Percentiles rank a stretch among this genome's conserved stretches.
Conservation (phyloP, 805 yeast species). For the Candida mattraensis region DNA sequence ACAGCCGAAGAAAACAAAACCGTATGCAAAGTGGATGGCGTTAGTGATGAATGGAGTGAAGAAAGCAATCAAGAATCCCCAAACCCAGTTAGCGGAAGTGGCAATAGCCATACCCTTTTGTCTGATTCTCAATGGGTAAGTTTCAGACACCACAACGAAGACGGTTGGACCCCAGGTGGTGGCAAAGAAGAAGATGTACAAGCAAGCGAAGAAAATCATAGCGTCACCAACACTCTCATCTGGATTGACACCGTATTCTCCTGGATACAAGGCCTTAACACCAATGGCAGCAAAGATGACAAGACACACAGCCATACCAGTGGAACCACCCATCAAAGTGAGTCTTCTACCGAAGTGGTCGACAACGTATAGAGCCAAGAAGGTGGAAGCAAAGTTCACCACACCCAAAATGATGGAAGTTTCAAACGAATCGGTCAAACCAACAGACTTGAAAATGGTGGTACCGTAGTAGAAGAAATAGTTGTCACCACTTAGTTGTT, state of each 20-base stretch:
- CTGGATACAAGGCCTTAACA: constrained; percentile 43
- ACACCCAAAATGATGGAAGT: constrained; percentile 61
- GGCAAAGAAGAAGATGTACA: constrained; percentile 67
- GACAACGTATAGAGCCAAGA: constrained; percentile 50
- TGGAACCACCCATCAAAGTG: constrained; percentile 49
- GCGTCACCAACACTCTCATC: constrained; percentile 56
- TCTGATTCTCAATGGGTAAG: constrained; percentile 66
- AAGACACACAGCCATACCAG: constrained; percentile 56
- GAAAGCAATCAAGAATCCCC: constrained; percentile 58
- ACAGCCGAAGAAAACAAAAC: constrained; percentile 58
- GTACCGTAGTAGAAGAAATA: constrained; percentile 69
- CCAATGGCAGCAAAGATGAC: constrained; percentile 63
- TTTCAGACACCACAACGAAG: constrained; percentile 64
- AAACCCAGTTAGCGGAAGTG: constrained; percentile 64
- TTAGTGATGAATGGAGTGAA: constrained; percentile 56
- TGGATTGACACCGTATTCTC: constrained; percentile 40
- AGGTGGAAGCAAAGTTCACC: constrained; percentile 57
- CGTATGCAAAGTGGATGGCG: constrained; percentile 56
- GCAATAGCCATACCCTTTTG: constrained; percentile 64
- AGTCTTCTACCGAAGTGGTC: constrained; percentile 56
- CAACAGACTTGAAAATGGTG: constrained; percentile 58
- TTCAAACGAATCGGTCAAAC: constrained; percentile 53
- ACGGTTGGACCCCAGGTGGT: constrained; percentile 77
- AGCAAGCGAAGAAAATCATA: constrained; percentile 65
- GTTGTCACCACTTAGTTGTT: constrained; percentile 64